phyloP scores from a whole-genome alignment of 345 rosid genomes.

The Gossypium sturtianum region DNA sequence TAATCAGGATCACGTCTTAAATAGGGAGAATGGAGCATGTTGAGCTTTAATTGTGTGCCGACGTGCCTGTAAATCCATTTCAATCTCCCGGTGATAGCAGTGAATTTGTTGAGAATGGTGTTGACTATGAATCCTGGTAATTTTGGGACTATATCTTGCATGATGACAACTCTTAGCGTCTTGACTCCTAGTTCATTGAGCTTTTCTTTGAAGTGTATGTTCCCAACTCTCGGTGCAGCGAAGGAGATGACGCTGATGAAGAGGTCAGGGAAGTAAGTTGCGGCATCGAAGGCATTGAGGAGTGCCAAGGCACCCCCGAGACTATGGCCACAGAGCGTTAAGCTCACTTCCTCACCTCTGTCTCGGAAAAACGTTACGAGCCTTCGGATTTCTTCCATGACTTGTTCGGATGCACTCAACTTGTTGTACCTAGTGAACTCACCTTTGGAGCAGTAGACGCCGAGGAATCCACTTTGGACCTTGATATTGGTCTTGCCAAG shows the following conservation, averaged over 20 bases:
- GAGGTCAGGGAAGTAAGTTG: slow-evolving; percentile 31
- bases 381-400: slow-evolving; percentile 44
- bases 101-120: slow-evolving; percentile 37
- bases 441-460: slow-evolving; percentile 46
- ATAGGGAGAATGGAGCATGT: slow-evolving; percentile 38
- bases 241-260: slow-evolving; percentile 46
- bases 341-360: slow-evolving; percentile 30
- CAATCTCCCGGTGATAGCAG: slow-evolving; percentile 27
- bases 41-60: slow-evolving; percentile 49
- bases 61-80: slow-evolving; percentile 61
- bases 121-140: slow-evolving; percentile 51
- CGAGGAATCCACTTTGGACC: slow-evolving; percentile 50
- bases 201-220: slow-evolving; percentile 47
- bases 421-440: slow-evolving; percentile 48
- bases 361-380: slow-evolving; percentile 24
- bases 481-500: slow-evolving; percentile 29
- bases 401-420: slow-evolving; percentile 49
- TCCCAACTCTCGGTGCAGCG: slow-evolving; percentile 70
- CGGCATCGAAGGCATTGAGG: slow-evolving; percentile 50
- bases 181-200: slow-evolving; percentile 39
- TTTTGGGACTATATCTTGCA: slow-evolving; percentile 61
- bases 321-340: slow-evolving; percentile 54
- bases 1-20: slow-evolving; percentile 36
- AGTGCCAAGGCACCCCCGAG: slow-evolving; percentile 62
- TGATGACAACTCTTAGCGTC: slow-evolving; percentile 41